Evolutionary conservation across 257 asterid genomes (phyloP), one percentile per base, ranked within the genome.

Genomic region (Ilex aquifolium): DNA sequence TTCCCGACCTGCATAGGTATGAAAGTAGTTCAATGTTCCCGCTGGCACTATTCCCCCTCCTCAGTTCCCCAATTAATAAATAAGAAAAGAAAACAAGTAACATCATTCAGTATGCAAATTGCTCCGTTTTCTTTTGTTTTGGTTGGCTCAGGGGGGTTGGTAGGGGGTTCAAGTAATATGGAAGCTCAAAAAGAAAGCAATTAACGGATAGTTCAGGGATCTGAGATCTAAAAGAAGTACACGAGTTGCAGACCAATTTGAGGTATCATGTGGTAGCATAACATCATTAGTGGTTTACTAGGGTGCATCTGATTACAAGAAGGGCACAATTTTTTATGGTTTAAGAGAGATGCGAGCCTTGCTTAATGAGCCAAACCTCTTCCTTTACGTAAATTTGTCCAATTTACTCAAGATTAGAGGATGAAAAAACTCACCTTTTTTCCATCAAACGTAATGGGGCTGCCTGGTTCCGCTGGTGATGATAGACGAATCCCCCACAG

Each of bases 401-500:
- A 61, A 64, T 54, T 54, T 49, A 56, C 61, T 46, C 46, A 46
- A 64, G 32, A 54, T 61, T 66, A 62, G 63, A 68, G 32, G 55
- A 61, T 66, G 55, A 13, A 53, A 71, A 15, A 7, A 13, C 29
- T 21, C 42, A 92, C 97, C 97, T 89, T 92, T 74, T 83, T 85
- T 72, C 91, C 96, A 55, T 83, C 83, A 44, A 85, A 73, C 31
- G 88, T 80, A 64, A 92, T 85, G 60, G 58, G 69, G 74, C 90
- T 92, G 84, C 91, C 90, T 59, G 89, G 87, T 79, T 82, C 85
- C 31, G 71, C 94, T 52, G 77, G 79, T 32, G 96, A 85, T 30
- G 94, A 78, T 63, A 89, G 77, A 57, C 70, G 84, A 57, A 92
- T 76, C 32, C 95, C 99, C 96, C 99, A 88, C 63, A 92, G 66